A percentile compares a stretch with the other conserved stretches of the same genome.
Conservation (phyloP, 2,329 filamentous ascomycete species). For the Emergomyces orientalis region DNA sequence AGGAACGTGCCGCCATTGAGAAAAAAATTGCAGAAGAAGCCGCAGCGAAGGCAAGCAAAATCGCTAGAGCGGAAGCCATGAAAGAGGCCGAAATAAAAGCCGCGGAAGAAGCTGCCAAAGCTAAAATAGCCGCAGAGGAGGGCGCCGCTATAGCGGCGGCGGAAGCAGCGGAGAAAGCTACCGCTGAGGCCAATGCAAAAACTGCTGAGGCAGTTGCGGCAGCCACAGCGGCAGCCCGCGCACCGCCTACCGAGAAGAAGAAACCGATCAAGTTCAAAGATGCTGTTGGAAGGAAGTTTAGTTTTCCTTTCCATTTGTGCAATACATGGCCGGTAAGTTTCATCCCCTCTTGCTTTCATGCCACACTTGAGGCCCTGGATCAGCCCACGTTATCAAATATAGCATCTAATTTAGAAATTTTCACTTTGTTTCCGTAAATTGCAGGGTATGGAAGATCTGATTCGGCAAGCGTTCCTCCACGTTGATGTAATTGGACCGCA, state of each 20-base stretch:
- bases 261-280: slow-evolving; percentile 83
- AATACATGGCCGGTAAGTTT: slow-evolving; percentile 67
- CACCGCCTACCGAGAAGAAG: slow-evolving; percentile 49
- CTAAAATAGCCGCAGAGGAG: slow-evolving; percentile 30
- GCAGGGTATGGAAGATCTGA: slow-evolving; percentile 77
- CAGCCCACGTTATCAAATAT: not conserved
- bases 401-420: not conserved
- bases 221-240: slow-evolving; percentile 24
- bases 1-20: slow-evolving; percentile 32
- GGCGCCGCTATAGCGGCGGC: slow-evolving; percentile 30
- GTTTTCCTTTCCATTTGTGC: slow-evolving; percentile 79
- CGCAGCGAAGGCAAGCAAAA: slow-evolving; percentile 25
- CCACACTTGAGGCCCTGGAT: not conserved
- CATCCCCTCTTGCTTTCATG: not conserved
- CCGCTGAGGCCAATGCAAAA: slow-evolving; percentile 26
- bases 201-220: slow-evolving; percentile 26
- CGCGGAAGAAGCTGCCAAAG: slow-evolving; percentile 36
- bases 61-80: slow-evolving; percentile 37
- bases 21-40: slow-evolving; percentile 36
- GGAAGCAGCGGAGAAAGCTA: slow-evolving; percentile 27
- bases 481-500: slow-evolving; percentile 67
- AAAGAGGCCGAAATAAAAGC: slow-evolving; percentile 41
- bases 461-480: slow-evolving; percentile 73
- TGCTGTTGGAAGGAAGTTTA: slow-evolving; percentile 82
- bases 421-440: not conserved